Percentiles rank a stretch among this genome's conserved stretches.
Conservation (phyloP, 257 asterid genomes). For the Paulownia fortunei region DNA sequence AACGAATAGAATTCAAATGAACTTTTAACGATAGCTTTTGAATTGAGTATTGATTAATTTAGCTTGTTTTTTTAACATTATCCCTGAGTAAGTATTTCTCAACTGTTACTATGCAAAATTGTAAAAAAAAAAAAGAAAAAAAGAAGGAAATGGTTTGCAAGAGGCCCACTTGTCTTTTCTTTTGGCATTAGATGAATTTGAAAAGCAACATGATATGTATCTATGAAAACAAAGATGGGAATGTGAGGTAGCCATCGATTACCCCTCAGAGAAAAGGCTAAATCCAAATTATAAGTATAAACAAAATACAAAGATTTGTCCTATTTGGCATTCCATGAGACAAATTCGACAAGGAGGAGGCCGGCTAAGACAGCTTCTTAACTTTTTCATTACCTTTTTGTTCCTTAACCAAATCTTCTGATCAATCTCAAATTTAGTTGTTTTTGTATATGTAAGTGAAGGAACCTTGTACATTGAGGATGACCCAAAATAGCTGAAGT, state of each 20-base stretch:
- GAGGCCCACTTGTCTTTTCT: slow-evolving; percentile 51
- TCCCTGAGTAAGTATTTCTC: no score
- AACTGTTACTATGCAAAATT: no score
- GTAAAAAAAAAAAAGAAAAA: no score
- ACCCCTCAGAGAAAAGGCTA: slow-evolving; percentile 34
- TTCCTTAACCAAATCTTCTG: slow-evolving; percentile 21
- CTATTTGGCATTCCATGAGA: slow-evolving; percentile 32
- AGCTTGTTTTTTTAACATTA: no score
- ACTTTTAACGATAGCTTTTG: no score
- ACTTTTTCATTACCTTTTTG: slow-evolving; percentile 45
- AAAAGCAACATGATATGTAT: slow-evolving; percentile 24
- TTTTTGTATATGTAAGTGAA: neutral
- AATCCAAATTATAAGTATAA: slow-evolving; percentile 14
- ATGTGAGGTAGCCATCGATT: slow-evolving; percentile 46
- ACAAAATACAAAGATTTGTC: slow-evolving; percentile 33
- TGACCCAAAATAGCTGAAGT: slow-evolving; percentile 34
- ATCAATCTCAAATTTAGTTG: slow-evolving; percentile 2
- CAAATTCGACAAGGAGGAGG: slow-evolving; percentile 57
- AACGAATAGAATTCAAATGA: no score
- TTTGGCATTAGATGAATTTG: slow-evolving; percentile 39
- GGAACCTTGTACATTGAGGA: neutral
- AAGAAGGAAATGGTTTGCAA: neutral
- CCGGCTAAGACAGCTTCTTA: slow-evolving; percentile 72
- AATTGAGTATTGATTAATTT: no score
- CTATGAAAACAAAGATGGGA: slow-evolving; percentile 44